These are phyloP conservation scores for Trifolium pratense DNA, from an alignment of 306 rosid species.

Conservation along the genomic window DNA sequence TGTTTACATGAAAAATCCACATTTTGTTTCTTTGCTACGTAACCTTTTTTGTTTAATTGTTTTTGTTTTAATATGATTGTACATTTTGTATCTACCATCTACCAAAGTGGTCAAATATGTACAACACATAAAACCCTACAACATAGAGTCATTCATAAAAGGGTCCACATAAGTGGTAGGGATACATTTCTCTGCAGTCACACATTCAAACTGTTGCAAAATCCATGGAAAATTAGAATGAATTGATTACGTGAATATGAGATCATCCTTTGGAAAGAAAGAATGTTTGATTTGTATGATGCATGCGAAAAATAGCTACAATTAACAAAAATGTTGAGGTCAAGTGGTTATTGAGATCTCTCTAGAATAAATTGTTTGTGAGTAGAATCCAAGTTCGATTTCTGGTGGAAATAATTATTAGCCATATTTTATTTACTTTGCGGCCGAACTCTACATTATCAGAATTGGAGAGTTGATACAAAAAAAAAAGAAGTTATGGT, in stretches of 20 bases:
- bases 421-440: too few species aligned
- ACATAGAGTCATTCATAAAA: neutral
- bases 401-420: too few species aligned
- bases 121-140: constrained; percentile 17
- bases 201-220: neutral
- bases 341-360: too few species aligned
- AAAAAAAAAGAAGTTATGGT: too few species aligned
- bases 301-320: too few species aligned
- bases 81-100: neutral
- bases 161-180: neutral
- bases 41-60: neutral
- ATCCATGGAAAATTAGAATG: neutral
- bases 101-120: constrained; percentile 13
- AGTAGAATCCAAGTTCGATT: too few species aligned
- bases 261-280: neutral
- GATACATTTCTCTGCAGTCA: neutral
- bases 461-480: too few species aligned
- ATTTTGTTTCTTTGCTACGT: neutral
- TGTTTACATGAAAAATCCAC: neutral
- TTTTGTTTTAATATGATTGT: neutral
- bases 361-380: too few species aligned
- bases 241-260: neutral
- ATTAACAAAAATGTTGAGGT: too few species aligned
- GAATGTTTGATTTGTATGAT: too few species aligned
- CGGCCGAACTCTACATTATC: too few species aligned